Evolutionary conservation across 225 moss, liverwort and hornwort species (phyloP).

Genomic region (Polytrichum formosum): DNA sequence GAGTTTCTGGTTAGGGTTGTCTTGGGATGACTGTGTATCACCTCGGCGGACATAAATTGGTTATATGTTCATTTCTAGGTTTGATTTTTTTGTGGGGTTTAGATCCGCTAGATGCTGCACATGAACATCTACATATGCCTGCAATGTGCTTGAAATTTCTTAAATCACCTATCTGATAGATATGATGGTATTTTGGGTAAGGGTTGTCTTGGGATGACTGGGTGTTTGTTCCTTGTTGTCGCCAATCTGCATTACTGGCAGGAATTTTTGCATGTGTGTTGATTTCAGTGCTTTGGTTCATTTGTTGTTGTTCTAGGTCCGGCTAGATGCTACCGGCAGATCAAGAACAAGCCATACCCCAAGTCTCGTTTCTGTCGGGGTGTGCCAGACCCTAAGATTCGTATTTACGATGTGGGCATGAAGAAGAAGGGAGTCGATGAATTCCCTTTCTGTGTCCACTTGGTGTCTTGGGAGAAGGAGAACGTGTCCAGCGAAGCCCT

Average conservation of each 20-base stretch:
- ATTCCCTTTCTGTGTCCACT: slow-evolving; percentile 84
- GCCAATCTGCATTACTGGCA: neutral
- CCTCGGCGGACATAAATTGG: neutral
- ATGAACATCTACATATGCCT: too few relatives aligned
- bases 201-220: neutral
- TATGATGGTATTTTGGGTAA: neutral
- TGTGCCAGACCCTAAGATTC: slow-evolving; percentile 91
- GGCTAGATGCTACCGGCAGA: slow-evolving; percentile 87
- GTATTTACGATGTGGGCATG: slow-evolving; percentile 97
- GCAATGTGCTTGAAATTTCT: too few relatives aligned
- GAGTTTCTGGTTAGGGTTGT: neutral
- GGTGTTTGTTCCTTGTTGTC: neutral
- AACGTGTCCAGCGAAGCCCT: slow-evolving; percentile 85
- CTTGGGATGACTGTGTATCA: neutral
- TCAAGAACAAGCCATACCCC: slow-evolving; percentile 93
- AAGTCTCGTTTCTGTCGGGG: slow-evolving; percentile 87
- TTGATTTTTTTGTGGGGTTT: slow-evolving; percentile 12
- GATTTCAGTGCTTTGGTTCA: neutral
- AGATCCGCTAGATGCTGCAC: slow-evolving; percentile 77
- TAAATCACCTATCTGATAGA: neutral
- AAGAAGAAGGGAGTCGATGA: slow-evolving; percentile 87
- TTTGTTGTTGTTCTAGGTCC: slow-evolving; percentile 50
- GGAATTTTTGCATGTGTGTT: accelerated
- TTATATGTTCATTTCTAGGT: neutral
- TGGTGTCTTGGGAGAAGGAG: slow-evolving; percentile 94